A percentile compares a stretch with the other conserved stretches of the same genome.
Evolutionary conservation across 306 rosid species (phyloP).

Genomic region (Quercus rubra): DNA sequence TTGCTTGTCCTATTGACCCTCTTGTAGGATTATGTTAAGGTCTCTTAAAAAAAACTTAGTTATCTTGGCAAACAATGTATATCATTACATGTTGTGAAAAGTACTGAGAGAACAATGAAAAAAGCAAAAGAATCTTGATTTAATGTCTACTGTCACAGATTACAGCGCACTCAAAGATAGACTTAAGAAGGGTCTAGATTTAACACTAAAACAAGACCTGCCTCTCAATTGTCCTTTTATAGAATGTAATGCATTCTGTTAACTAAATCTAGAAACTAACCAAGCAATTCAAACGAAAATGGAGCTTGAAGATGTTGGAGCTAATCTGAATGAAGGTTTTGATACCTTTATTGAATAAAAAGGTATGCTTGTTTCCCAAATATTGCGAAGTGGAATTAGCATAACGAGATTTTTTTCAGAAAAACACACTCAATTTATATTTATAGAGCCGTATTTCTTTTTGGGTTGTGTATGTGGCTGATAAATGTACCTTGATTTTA

Average conservation of each 20-base stretch:
- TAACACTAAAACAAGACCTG: background rate
- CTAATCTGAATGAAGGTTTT: too few relatives aligned
- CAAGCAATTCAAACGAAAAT: background rate
- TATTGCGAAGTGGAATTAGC: too few relatives aligned
- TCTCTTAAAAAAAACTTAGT: too few relatives aligned
- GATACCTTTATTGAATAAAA: too few relatives aligned
- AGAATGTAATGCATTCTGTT: background rate
- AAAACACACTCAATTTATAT: too few relatives aligned
- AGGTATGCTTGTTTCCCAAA: too few relatives aligned
- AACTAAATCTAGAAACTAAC: background rate
- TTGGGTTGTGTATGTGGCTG: too few relatives aligned
- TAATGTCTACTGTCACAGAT: background rate
- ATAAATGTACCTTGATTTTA: too few relatives aligned
- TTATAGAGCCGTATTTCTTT: too few relatives aligned
- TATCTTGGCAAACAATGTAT: background rate
- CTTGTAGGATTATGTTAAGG: background rate
- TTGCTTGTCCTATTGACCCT: background rate
- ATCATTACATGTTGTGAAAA: background rate
- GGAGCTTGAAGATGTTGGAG: too few relatives aligned
- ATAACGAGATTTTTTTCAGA: too few relatives aligned
- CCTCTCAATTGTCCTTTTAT: background rate
- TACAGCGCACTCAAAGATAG: background rate
- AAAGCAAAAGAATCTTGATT: background rate
- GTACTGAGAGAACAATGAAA: background rate
- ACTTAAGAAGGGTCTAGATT: background rate